Conservation (phyloP, 768 basidiomycete species). For the Cystobasidium onofrii region DNA sequence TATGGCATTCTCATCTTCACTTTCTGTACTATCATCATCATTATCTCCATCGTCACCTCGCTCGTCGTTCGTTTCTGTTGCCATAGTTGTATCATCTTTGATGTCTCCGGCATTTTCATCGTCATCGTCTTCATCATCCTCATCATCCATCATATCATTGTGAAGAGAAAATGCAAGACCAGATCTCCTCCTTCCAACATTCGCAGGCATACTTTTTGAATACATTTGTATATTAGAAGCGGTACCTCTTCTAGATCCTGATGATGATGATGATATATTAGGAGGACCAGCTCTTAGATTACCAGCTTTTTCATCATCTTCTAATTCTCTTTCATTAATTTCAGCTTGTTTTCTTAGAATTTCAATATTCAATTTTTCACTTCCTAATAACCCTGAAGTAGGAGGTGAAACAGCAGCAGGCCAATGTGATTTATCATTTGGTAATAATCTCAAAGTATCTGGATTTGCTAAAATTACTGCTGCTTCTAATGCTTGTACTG, state of each 20-base stretch:
- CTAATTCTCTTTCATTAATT: slow-evolving; percentile 1
- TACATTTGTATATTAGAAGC: slow-evolving; percentile 4
- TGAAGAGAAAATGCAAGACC: slow-evolving; percentile 8
- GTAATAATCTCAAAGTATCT: slow-evolving; percentile 58
- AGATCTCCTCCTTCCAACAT: slow-evolving; percentile 4
- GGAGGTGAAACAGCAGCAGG: slow-evolving; percentile 43
- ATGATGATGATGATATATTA: background rate
- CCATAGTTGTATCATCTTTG: background rate
- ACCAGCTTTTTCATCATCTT: background rate
- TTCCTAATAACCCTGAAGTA: slow-evolving; percentile 41
- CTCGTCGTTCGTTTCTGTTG: background rate
- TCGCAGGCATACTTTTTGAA: background rate
- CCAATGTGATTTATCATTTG: slow-evolving; percentile 86
- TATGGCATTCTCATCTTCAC: background rate
- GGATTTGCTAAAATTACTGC: slow-evolving; percentile 88
- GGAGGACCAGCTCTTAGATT: background rate
- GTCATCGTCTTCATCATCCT: slow-evolving; percentile 4
- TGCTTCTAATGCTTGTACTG: slow-evolving; percentile 94
- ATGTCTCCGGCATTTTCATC: background rate
- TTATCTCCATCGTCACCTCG: background rate
- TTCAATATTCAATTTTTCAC: slow-evolving; percentile 40
- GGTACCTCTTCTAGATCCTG: background rate
- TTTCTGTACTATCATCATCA: slow-evolving; percentile 5
- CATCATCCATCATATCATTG: slow-evolving; percentile 8
- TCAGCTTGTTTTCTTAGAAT: slow-evolving; percentile 25